phyloP scores from a whole-genome alignment of 2,329 filamentous ascomycete genomes.

The Geosmithia morbida region DNA sequence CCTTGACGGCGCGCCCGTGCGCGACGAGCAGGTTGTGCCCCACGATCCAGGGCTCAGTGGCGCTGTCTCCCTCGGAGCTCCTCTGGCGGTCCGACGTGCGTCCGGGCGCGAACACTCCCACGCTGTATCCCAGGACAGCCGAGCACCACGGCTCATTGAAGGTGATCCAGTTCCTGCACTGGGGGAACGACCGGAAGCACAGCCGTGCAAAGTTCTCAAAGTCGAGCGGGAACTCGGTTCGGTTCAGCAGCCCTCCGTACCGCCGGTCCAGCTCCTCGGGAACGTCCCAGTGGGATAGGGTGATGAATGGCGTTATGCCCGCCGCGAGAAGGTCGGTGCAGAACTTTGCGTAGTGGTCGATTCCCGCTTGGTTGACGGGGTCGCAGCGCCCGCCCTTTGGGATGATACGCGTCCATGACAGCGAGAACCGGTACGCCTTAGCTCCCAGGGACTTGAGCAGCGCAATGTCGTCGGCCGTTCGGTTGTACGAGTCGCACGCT shows the following conservation, averaged over 20 bases:
- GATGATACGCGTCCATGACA: conserved; percentile 76
- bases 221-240: conserved; percentile 69
- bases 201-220: conserved; percentile 67
- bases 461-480: conserved; percentile 60
- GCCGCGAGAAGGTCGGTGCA: conserved; percentile 64
- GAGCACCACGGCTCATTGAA: conserved; percentile 88
- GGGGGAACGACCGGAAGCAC: conserved; percentile 58
- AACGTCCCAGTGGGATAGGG: conserved; percentile 80
- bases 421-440: conserved; percentile 68
- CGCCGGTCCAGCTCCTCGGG: conserved; percentile 65
- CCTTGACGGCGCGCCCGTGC: conserved; percentile 67
- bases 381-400: conserved; percentile 74
- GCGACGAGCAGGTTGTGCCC: conserved; percentile 71
- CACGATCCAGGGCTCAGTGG: conserved; percentile 67
- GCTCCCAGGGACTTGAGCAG: conserved; percentile 63
- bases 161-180: conserved; percentile 79
- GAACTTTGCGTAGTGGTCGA: conserved; percentile 67
- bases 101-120: conserved; percentile 70
- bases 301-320: conserved; percentile 69
- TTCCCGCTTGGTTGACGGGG: conserved; percentile 62
- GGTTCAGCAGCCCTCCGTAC: conserved; percentile 70
- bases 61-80: conserved; percentile 57
- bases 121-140: conserved; percentile 65
- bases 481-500: conserved; percentile 80
- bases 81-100: conserved; percentile 61